Evolutionary conservation across 2,329 filamentous ascomycete genomes (phyloP).

Genomic region (Apiospora aurea): DNA sequence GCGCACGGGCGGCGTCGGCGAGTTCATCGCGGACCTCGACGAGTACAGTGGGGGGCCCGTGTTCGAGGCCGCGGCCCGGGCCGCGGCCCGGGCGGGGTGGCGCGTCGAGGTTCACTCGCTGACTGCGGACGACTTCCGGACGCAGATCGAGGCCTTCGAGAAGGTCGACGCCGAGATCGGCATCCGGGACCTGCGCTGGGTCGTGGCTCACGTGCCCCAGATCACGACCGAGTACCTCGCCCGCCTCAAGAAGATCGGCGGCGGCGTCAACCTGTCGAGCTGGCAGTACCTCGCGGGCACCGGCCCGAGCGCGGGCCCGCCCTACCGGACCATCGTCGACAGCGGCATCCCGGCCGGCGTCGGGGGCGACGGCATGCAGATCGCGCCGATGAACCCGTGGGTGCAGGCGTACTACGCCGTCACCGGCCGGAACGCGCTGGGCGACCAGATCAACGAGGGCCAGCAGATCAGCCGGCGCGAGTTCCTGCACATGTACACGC

Average conservation of each 20-base stretch:
- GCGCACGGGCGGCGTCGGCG: conserved; percentile 39
- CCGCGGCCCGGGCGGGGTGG: conserved; percentile 38
- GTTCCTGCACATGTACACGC: conserved; percentile 36
- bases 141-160: conserved; percentile 38
- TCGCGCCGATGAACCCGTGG: conserved; percentile 42
- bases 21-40: conserved; percentile 34
- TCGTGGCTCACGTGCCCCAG: conserved; percentile 39
- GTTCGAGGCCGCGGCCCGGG: conserved; percentile 35
- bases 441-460: conserved; percentile 36
- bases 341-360: conserved; percentile 39
- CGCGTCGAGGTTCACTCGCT: conserved; percentile 41
- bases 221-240: conserved; percentile 37
- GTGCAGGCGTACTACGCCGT: conserved; percentile 40
- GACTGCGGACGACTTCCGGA: conserved; percentile 33
- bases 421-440: conserved; percentile 38
- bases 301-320: conserved; percentile 38
- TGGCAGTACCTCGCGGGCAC: conserved; percentile 38
- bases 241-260: conserved; percentile 37
- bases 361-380: conserved; percentile 40
- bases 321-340: conserved; percentile 38
- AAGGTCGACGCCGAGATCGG: conserved; percentile 30
- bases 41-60: conserved; percentile 37
- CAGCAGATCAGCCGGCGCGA: conserved; percentile 36
- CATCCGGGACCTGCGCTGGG: conserved; percentile 37
- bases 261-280: conserved; percentile 39